Percentiles rank a stretch among this genome's conserved stretches.
Conservation (phyloP, 768 basidiomycete species). For the Rubroboletus pulcherrimus region DNA sequence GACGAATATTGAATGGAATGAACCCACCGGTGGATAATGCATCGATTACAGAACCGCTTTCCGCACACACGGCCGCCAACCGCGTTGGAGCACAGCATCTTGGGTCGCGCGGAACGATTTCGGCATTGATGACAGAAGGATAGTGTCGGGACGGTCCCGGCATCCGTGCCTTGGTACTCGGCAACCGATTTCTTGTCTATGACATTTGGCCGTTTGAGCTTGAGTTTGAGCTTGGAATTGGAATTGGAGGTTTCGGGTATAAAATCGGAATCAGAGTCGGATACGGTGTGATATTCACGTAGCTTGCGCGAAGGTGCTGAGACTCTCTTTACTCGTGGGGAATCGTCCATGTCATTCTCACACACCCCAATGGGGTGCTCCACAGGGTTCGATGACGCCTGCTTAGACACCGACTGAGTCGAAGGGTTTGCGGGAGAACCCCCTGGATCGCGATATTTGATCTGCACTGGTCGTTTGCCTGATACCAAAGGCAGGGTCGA, state of each 20-base stretch:
- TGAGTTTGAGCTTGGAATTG: background rate
- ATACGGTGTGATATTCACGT: background rate
- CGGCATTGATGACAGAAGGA: constrained; percentile 39
- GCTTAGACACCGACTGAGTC: background rate
- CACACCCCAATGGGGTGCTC: background rate
- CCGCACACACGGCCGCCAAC: constrained; percentile 23
- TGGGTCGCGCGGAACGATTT: constrained; percentile 21
- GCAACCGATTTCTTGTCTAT: background rate
- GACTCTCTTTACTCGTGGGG: background rate
- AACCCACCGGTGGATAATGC: constrained; percentile 32
- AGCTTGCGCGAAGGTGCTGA: constrained; percentile 17
- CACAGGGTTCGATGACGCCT: background rate
- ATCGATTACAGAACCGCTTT: constrained; percentile 34
- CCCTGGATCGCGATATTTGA: constrained; percentile 27
- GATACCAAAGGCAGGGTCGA: constrained; percentile 17
- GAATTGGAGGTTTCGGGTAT: constrained; percentile 8
- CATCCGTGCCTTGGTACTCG: background rate
- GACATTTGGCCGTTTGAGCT: background rate
- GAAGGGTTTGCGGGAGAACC: background rate
- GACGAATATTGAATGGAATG: background rate
- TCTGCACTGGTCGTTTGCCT: constrained; percentile 26
- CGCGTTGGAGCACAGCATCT: constrained; percentile 34
- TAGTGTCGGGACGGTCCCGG: background rate
- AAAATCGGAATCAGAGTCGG: constrained; percentile 15
- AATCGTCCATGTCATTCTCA: background rate